Evolutionary conservation across 148 eudicot genomes (phyloP).

Genomic region (Spergularia bocconei): DNA sequence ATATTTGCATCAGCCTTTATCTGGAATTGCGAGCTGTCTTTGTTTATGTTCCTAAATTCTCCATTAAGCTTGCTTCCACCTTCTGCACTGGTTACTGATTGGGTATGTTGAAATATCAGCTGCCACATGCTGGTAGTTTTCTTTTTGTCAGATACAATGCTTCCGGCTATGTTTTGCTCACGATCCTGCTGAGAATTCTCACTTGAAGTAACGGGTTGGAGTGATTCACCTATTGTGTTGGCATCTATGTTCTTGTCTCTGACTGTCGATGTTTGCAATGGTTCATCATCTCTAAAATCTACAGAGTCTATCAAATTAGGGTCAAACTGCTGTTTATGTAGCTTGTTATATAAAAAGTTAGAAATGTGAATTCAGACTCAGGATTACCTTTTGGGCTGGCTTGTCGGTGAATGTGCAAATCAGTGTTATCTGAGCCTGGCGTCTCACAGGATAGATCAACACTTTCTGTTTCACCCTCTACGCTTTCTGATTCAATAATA

Average conservation of each 20-base stretch:
- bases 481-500: constrained; percentile 4
- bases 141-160: constrained; percentile 37
- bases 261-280: background rate
- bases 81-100: constrained; percentile 48
- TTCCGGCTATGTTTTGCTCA: constrained; percentile 14
- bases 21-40: constrained; percentile 6
- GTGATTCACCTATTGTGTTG: background rate
- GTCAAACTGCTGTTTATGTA: background rate
- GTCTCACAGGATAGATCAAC: constrained; percentile 4
- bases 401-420: constrained; percentile 24
- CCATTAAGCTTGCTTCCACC: constrained; percentile 36
- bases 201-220: constrained; percentile 5
- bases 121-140: constrained; percentile 82
- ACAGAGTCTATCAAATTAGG: constrained; percentile 18
- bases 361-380: constrained; percentile 2
- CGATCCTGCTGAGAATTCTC: constrained; percentile 21
- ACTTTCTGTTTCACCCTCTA: background rate
- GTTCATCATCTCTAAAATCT: constrained; percentile 25
- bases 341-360: background rate
- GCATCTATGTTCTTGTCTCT: constrained; percentile 17
- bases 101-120: constrained; percentile 68
- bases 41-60: background rate
- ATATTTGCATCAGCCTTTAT: constrained; percentile 13
- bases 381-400: constrained; percentile 30
- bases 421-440: background rate